A percentile compares a stretch with the other conserved stretches of the same genome.
Evolutionary conservation across 305 asterid genomes (phyloP).

Genomic region (Fraxinus xanthoxyloides): DNA sequence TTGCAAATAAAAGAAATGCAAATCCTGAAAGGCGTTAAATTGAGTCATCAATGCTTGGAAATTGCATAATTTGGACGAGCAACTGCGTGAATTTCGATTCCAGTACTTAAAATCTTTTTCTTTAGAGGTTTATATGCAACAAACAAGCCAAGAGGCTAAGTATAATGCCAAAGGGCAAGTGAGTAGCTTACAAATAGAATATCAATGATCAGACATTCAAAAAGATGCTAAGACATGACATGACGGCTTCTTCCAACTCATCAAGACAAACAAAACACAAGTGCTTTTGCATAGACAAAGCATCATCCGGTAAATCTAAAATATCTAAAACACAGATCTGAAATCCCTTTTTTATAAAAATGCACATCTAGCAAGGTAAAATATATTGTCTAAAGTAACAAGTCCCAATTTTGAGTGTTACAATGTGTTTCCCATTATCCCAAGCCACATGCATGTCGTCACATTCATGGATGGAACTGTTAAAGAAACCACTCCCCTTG

Average conservation of each 20-base stretch:
- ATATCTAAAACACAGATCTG: not conserved
- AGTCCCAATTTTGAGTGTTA: not conserved
- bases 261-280: slow-evolving; percentile 9
- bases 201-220: not conserved
- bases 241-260: not conserved
- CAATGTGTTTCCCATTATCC: not conserved
- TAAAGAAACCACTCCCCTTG: not conserved
- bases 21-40: not conserved
- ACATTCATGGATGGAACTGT: not conserved
- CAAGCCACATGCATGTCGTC: not conserved
- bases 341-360: not conserved
- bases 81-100: not conserved
- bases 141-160: not conserved
- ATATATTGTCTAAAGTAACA: not conserved
- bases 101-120: slow-evolving; percentile 1
- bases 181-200: not conserved
- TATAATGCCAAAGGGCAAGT: not conserved
- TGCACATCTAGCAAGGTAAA: slow-evolving; percentile 5
- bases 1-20: not conserved
- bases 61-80: not conserved
- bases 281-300: not conserved
- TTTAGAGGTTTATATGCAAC: not conserved
- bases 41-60: not conserved
- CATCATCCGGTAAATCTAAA: not conserved
- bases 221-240: not conserved